Evolutionary conservation across 2,329 filamentous ascomycete species (phyloP).

Genomic region (Ceratocystis ficicola): DNA sequence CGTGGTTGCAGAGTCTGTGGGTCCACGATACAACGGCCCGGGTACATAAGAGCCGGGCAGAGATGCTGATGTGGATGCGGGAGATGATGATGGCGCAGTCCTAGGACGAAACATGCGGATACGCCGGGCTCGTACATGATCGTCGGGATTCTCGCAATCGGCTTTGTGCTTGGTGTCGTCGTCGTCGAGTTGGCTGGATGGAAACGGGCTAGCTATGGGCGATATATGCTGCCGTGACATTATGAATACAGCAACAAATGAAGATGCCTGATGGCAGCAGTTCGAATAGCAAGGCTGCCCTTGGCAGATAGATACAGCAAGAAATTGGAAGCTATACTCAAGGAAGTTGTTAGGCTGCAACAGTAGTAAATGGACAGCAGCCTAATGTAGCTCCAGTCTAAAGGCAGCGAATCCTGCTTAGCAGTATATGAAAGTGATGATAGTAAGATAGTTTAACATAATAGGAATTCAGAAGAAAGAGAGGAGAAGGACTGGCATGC

Average conservation of each 20-base stretch:
- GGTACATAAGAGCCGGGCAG: not conserved
- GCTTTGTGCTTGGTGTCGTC: not conserved
- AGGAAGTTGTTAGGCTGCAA: not conserved
- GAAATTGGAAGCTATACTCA: not conserved
- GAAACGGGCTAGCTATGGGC: not conserved
- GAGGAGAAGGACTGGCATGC: not conserved
- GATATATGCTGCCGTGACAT: constrained; percentile 4
- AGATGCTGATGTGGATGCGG: constrained; percentile 8
- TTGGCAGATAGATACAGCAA: not conserved
- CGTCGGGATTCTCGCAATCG: not conserved
- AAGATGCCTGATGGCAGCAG: too few relatives aligned
- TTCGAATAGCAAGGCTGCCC: not conserved
- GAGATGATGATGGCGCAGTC: constrained; percentile 16
- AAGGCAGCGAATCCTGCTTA: constrained; percentile 1
- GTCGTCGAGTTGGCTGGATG: not conserved
- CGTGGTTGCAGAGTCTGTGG: not conserved
- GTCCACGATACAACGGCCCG: not conserved
- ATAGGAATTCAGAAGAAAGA: constrained; percentile 7
- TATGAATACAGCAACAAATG: not conserved
- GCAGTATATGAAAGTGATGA: constrained; percentile 3
- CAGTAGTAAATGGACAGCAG: not conserved
- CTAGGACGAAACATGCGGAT: constrained; percentile 2
- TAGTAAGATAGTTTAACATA: constrained; percentile 3
- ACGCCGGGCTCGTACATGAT: not conserved
- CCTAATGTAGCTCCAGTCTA: not conserved